Percentiles rank a stretch among this genome's conserved stretches.
Conservation (phyloP, 257 asterid genomes). For the Euphrasia confusa region DNA sequence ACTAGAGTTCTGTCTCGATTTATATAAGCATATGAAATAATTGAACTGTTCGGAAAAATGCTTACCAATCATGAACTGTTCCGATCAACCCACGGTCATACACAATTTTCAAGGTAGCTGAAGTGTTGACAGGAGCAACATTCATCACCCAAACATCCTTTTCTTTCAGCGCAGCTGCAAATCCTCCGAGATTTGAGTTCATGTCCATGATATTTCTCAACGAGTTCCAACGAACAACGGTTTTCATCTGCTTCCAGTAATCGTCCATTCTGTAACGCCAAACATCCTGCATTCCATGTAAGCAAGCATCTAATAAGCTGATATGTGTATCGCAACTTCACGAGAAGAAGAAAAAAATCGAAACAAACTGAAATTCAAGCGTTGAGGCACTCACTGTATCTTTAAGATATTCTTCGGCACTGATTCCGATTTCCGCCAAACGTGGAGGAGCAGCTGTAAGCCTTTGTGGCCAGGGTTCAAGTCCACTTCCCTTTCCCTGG, state of each 20-base stretch:
- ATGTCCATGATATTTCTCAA: slow-evolving; percentile 94
- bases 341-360: not conserved
- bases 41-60: not conserved
- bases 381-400: slow-evolving; percentile 61
- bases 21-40: too few species aligned
- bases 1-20: not conserved
- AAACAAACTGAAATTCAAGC: slow-evolving; percentile 10
- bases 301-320: slow-evolving; percentile 1
- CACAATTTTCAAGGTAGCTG: slow-evolving; percentile 59
- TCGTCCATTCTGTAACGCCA: slow-evolving; percentile 73
- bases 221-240: slow-evolving; percentile 48
- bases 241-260: slow-evolving; percentile 85
- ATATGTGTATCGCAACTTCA: not conserved
- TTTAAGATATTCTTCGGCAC: slow-evolving; percentile 45
- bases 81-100: slow-evolving; percentile 95
- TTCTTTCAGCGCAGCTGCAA: slow-evolving; percentile 77
- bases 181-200: slow-evolving; percentile 92
- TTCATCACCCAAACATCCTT: slow-evolving; percentile 97
- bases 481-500: slow-evolving; percentile 63
- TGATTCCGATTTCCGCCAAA: slow-evolving; percentile 56
- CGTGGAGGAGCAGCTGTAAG: slow-evolving; percentile 76
- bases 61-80: slow-evolving; percentile 83
- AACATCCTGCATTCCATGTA: slow-evolving; percentile 41
- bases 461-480: slow-evolving; percentile 88
- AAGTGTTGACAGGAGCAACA: slow-evolving; percentile 70